Evolutionary conservation across 2,329 filamentous ascomycete species (phyloP), one percentile per base, ranked within the genome.

Genomic region (Pseudophaeomoniella oleicola): DNA sequence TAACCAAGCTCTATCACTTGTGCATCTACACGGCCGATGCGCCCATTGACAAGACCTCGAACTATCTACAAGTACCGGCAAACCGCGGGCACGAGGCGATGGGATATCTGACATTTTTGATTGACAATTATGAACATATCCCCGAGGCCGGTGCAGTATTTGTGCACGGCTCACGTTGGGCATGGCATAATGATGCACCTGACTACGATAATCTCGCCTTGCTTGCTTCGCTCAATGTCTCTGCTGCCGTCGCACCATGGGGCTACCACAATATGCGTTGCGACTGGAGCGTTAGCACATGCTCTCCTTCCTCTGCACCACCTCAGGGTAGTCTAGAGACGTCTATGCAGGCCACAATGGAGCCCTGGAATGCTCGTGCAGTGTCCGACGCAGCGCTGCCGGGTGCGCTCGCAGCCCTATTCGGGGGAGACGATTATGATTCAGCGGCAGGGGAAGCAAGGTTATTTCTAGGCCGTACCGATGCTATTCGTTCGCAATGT

Each of bases 261-360:
- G 65, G 65, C 1, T 69, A 68, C 43, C 58, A 65, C 37, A 69
- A 69, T 39, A 50, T 69, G 17, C 58, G 64, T 31, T 69, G 65
- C 40, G 64, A 68, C 44, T 68, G 65, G 65, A 64, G 59, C 29
- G 53, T 55, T 1, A 63, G 64, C 34, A 62, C 59, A 1, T 62
- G 62, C 39, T n/a, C n/a, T n/a, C 30, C 50, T 0, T 47, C 49
- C 2, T 39, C 45, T 2, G 48, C 52, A 0, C 46, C 54, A 3
- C 49, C 62, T 2, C 63, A 66, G 37, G 58, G 58, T 0, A 58
- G 55, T 43, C 41, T 65, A 4, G 60, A 64, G 40, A 64, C 53
- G 5, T 50, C 49, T 2, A 37, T 58, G 13, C 56, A 54, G 41
- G 55, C 58, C 1, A 47, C 50, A 2, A 35, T 64, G 1, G 53